These are phyloP conservation scores for Choanephora cucurbitarum DNA, from an alignment of 371 early-diverging fungal genomes.

Conservation along the genomic window DNA sequence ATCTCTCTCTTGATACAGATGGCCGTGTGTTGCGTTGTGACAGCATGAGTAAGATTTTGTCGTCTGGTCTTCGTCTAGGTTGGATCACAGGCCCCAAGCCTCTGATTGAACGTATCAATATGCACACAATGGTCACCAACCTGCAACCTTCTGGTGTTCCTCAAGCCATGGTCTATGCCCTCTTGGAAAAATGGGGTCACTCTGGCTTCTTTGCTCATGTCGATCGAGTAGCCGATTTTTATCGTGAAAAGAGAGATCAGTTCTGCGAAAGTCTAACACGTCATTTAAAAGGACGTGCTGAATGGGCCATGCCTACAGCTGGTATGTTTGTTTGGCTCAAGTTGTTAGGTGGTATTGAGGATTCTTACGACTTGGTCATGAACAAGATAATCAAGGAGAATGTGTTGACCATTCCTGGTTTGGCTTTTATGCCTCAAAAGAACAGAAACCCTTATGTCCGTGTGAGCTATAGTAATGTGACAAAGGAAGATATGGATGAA, in stretches of 20 bases:
- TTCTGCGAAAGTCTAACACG: constrained; percentile 60
- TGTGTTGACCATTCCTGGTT: constrained; percentile 65
- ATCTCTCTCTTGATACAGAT: constrained; percentile 78
- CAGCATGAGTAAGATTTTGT: constrained; percentile 79
- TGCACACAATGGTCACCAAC: constrained; percentile 72
- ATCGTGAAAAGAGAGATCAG: constrained; percentile 62
- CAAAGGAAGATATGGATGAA: constrained; percentile 63
- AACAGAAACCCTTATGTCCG: constrained; percentile 46
- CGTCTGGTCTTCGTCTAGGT: constrained; percentile 77
- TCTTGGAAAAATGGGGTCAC: constrained; percentile 64
- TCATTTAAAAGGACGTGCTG: constrained; percentile 64
- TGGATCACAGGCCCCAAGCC: constrained; percentile 75
- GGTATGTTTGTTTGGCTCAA: constrained; percentile 88
- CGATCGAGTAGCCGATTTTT: constrained; percentile 57
- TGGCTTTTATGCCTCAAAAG: constrained; percentile 38
- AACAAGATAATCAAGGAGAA: constrained; percentile 67
- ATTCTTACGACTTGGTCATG: constrained; percentile 67
- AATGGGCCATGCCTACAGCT: constrained; percentile 69
- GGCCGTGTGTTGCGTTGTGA: constrained; percentile 85
- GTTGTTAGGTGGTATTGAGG: constrained; percentile 59
- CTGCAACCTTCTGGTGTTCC: constrained; percentile 76
- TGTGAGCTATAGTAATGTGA: constrained; percentile 66
- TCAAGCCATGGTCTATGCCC: constrained; percentile 63
- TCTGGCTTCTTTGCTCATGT: constrained; percentile 74
- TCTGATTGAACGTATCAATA: constrained; percentile 69